Evolutionary conservation across 1,284 basidiomycete genomes (phyloP).

Genomic region (Baeospora myosura): DNA sequence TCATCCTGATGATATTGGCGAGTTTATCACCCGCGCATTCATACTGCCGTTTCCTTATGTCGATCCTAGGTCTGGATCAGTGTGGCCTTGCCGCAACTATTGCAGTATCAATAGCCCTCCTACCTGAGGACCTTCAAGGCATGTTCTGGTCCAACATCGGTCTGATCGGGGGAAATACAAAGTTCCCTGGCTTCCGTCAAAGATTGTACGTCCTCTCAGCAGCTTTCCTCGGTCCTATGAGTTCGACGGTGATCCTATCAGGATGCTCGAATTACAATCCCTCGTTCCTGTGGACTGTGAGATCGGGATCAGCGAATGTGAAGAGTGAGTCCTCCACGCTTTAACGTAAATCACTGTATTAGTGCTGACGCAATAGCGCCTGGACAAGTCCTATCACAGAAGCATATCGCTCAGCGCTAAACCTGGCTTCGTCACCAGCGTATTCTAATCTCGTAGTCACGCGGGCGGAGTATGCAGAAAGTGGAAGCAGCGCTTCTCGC

Average conservation of each 20-base stretch:
- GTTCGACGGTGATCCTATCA: slow-evolving; percentile 20
- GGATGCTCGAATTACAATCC: slow-evolving; percentile 64
- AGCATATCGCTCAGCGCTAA: slow-evolving; percentile 61
- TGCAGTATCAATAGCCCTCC: slow-evolving; percentile 62
- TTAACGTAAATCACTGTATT: slow-evolving; percentile 6
- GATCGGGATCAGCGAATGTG: slow-evolving; percentile 62
- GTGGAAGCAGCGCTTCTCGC: slow-evolving; percentile 66
- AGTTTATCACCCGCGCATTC: slow-evolving; percentile 18
- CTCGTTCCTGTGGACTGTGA: slow-evolving; percentile 74
- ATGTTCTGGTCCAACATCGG: slow-evolving; percentile 95
- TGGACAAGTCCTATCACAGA: slow-evolving; percentile 68
- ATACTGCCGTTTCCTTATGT: slow-evolving; percentile 6
- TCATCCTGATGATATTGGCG: slow-evolving; percentile 82
- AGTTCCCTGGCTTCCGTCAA: slow-evolving; percentile 66
- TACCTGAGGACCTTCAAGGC: slow-evolving; percentile 75
- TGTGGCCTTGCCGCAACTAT: slow-evolving; percentile 73
- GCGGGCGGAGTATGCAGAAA: slow-evolving; percentile 75
- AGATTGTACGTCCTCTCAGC: slow-evolving; percentile 59
- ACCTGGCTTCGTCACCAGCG: slow-evolving; percentile 47
- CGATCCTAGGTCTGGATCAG: slow-evolving; percentile 66
- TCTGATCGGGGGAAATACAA: slow-evolving; percentile 77
- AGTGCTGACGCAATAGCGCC: slow-evolving; percentile 4
- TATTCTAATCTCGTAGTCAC: slow-evolving; percentile 56
- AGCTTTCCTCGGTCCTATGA: not conserved
- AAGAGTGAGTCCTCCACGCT: slow-evolving; percentile 50